These are phyloP conservation scores for Suillus plorans DNA, from an alignment of 768 basidiomycete genomes.

Conservation along the genomic window DNA sequence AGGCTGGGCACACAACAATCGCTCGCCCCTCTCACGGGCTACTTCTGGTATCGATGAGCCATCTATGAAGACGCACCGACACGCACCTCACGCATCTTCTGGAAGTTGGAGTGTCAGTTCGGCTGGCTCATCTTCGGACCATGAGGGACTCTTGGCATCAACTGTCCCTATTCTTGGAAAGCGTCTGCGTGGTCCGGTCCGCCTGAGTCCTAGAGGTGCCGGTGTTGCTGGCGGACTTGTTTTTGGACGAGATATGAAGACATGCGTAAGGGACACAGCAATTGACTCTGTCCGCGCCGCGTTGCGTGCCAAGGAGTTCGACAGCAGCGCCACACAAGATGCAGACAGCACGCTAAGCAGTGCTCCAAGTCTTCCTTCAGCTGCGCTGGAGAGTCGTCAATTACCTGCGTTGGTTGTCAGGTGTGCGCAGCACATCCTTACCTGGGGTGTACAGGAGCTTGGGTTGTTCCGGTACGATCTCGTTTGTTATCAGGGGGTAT, in stretches of 20 bases:
- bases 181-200: conserved; percentile 54
- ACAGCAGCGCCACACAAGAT: background rate
- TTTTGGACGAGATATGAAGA: conserved; percentile 61
- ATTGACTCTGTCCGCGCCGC: conserved; percentile 29
- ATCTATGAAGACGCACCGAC: conserved; percentile 25
- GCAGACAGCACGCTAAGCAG: background rate
- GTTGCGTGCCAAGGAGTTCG: conserved; percentile 9
- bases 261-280: conserved; percentile 58
- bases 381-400: conserved; percentile 45
- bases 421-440: conserved; percentile 78
- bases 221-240: conserved; percentile 51
- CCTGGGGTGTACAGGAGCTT: conserved; percentile 86
- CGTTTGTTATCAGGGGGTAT: background rate
- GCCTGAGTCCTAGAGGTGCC: conserved; percentile 31
- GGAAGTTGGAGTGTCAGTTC: conserved; percentile 56
- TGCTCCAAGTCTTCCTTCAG: conserved; percentile 20
- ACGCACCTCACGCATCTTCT: conserved; percentile 63
- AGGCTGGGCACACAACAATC: conserved; percentile 36
- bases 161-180: conserved; percentile 54
- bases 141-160: conserved; percentile 41
- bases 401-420: conserved; percentile 78
- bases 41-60: conserved; percentile 40
- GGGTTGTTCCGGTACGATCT: conserved; percentile 77
- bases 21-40: conserved; percentile 37
- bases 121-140: conserved; percentile 46